phyloP scores from a whole-genome alignment of 495 filamentous ascomycete species.

The Aspergillus indologenus region DNA sequence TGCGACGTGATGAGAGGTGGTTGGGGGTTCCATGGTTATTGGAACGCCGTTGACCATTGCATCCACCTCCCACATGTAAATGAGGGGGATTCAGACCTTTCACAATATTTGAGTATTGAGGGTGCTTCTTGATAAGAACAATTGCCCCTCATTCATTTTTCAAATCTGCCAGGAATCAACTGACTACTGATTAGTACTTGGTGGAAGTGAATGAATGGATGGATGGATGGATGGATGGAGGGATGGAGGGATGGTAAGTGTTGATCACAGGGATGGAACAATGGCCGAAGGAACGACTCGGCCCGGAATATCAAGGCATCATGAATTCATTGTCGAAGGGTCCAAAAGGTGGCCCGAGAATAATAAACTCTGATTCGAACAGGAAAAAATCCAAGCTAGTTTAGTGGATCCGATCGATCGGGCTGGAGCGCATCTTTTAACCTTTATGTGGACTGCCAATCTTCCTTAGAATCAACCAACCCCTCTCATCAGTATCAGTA shows the following conservation, averaged over 20 bases:
- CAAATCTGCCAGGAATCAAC: no score
- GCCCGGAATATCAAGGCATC: background rate
- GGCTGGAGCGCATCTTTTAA: slow-evolving; percentile 16
- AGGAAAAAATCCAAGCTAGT: slow-evolving; percentile 16
- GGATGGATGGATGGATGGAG: no score
- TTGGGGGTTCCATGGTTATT: background rate
- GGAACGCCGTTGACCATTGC: background rate
- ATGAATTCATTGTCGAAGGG: slow-evolving; percentile 3
- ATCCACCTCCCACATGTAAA: background rate
- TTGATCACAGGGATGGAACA: background rate
- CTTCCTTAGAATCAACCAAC: background rate
- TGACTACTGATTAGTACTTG: no score
- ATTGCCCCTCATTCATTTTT: no score
- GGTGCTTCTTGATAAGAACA: no score
- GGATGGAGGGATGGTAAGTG: no score
- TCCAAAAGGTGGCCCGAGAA: background rate
- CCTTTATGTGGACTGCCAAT: slow-evolving; percentile 9
- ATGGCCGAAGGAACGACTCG: background rate
- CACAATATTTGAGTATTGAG: no score
- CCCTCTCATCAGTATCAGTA: no score
- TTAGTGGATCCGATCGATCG: slow-evolving; percentile 25
- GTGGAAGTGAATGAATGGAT: no score
- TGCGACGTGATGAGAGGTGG: no score
- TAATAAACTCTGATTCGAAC: slow-evolving; percentile 4
- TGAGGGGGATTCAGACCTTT: no score